These are phyloP conservation scores for Pseudogymnoascus pannorum DNA, from an alignment of 2,329 filamentous ascomycete genomes.

Conservation along the genomic window DNA sequence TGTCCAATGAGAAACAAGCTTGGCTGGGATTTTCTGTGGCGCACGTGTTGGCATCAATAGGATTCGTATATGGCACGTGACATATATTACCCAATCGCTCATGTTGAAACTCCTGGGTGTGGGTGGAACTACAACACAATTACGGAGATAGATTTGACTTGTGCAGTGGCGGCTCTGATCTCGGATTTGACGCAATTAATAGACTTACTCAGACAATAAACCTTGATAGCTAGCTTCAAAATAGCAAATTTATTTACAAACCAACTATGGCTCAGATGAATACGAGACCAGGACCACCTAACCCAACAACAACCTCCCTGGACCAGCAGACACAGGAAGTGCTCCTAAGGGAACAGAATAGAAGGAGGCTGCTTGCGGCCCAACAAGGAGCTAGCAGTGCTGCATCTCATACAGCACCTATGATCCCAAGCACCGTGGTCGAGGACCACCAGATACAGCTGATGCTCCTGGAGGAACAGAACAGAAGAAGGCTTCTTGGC, in stretches of 20 bases:
- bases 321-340: no score
- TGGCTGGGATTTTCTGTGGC: not conserved
- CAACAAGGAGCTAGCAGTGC: no score
- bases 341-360: no score
- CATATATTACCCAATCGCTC: conserved; percentile 24
- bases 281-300: not conserved
- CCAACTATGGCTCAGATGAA: not conserved
- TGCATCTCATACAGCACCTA: no score
- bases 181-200: not conserved
- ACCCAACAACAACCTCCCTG: not conserved
- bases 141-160: not conserved
- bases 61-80: conserved; percentile 25
- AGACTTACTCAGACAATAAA: not conserved
- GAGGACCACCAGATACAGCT: conserved; percentile 88
- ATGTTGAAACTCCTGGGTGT: not conserved
- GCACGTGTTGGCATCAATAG: conserved; percentile 35
- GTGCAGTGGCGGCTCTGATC: not conserved
- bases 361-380: no score
- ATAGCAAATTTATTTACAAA: not conserved
- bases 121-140: not conserved
- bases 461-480: conserved; percentile 81
- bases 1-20: not conserved
- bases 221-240: not conserved
- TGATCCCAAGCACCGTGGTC: conserved; percentile 70
- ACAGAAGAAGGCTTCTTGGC: conserved; percentile 80